A percentile compares a stretch with the other conserved stretches of the same genome.
Evolutionary conservation across 1,139 yeast genomes (phyloP).

Genomic region (Suhomyces atakaporum): DNA sequence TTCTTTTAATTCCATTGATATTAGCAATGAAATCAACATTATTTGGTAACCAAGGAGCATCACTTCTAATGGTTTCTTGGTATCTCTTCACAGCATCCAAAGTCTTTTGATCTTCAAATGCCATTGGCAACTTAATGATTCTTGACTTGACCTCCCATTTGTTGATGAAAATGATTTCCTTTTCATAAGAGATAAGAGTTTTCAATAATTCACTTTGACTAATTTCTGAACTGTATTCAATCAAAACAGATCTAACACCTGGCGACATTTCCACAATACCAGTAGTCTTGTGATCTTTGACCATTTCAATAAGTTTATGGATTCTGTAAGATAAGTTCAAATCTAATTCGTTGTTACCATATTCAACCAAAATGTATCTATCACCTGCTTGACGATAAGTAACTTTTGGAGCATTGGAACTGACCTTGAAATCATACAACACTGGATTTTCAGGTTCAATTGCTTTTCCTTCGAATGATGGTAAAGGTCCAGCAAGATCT

Average conservation of each 20-base stretch:
- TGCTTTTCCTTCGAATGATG: slow-evolving; percentile 33
- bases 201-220: slow-evolving; percentile 63
- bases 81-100: slow-evolving; percentile 87
- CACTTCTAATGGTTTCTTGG: slow-evolving; percentile 87
- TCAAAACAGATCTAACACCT: slow-evolving; percentile 91
- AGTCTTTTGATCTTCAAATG: slow-evolving; percentile 89
- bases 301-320: slow-evolving; percentile 76
- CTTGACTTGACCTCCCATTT: slow-evolving; percentile 88
- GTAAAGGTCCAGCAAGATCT: slow-evolving; percentile 42
- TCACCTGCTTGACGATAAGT: slow-evolving; percentile 97
- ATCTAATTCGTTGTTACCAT: slow-evolving; percentile 87
- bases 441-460: slow-evolving; percentile 62
- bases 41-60: slow-evolving; percentile 97
- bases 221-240: slow-evolving; percentile 73
- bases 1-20: slow-evolving; percentile 77
- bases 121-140: slow-evolving; percentile 86
- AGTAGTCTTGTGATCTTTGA: slow-evolving; percentile 58
- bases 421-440: slow-evolving; percentile 49
- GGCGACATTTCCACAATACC: slow-evolving; percentile 96
- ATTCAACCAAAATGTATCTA: slow-evolving; percentile 85
- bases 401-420: slow-evolving; percentile 64
- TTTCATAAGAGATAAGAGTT: slow-evolving; percentile 71
- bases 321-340: slow-evolving; percentile 83
- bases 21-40: slow-evolving; percentile 92
- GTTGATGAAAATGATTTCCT: slow-evolving; percentile 68